Base-by-base conservation (phyloP, 352 stramenopile species). In the Phytophthora meadii region DNA sequence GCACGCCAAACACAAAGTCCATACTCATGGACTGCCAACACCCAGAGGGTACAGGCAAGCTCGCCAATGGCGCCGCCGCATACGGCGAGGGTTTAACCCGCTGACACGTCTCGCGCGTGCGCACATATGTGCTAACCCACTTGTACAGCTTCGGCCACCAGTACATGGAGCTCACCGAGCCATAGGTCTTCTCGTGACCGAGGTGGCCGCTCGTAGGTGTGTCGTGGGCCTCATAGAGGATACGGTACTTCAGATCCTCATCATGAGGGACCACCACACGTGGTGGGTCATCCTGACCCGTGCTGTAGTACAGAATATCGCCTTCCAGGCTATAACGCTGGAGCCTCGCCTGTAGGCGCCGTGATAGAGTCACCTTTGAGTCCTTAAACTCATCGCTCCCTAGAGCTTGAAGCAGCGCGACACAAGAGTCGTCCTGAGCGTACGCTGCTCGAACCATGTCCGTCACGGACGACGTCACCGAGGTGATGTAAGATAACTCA, bases 141-240 rank as follows among this genome's bases (percentile, higher is more conserved):
- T 68, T 70, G 25, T 70, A 74, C 41, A 70, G 46, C 3, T 71
- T 47, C 27, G 61, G 39, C 54, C 60, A 62, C 55, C 60, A 69
- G 34, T 67, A 77, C 0, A 3, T 22, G 1, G 1, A 1, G 27
- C 19, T 49, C 0, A 68, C 32, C 1, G 60, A 37, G n/a, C 8
- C 15, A 11, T 68, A 65, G n/a, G 44, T 72, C 46, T 68, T 72
- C 25, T 76, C 68, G 6, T 45, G 59, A 51, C 62, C 61, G 0
- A 72, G 36, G 34, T 62, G 24, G n/a, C n/a, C n/a, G n/a, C n/a
- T n/a, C n/a, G n/a, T n/a, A n/a, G n/a, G n/a, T n/a, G n/a, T n/a
- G n/a, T 66, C 53, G 30, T 62, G 62, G 0, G 42, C 54, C 28
- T 61, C 62, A 61, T 55, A 65, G 11, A 64, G 32, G 27, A 70